Conservation (phyloP, 169 alveolate genomes). For the Cryptosporidium andersoni region DNA sequence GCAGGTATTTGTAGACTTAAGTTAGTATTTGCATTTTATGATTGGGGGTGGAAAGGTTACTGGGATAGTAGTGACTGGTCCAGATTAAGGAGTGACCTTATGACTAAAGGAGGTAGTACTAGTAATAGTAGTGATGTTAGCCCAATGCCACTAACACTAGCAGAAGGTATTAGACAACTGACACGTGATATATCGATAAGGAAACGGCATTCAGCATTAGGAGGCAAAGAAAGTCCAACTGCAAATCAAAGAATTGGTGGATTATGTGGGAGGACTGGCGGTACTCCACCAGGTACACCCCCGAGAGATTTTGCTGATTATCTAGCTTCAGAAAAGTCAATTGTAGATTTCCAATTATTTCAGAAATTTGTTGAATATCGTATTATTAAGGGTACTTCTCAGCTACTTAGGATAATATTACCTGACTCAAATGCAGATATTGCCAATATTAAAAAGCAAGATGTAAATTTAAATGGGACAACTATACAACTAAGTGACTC, state of each 20-base stretch:
- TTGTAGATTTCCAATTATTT: slow-evolving; percentile 48
- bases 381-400: slow-evolving; percentile 55
- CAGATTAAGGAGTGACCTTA: slow-evolving; percentile 50
- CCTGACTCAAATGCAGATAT: neutral
- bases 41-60: slow-evolving; percentile 72
- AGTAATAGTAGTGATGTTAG: neutral
- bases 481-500: slow-evolving; percentile 10
- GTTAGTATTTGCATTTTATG: slow-evolving; percentile 62
- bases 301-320: neutral
- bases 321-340: slow-evolving; percentile 1
- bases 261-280: neutral
- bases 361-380: slow-evolving; percentile 50
- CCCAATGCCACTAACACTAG: slow-evolving; percentile 48
- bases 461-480: slow-evolving; percentile 22
- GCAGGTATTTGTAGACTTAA: slow-evolving; percentile 66
- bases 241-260: too few species aligned
- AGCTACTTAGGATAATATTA: slow-evolving; percentile 19
- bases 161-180: slow-evolving; percentile 47
- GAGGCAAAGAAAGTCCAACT: too few species aligned
- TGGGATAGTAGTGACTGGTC: slow-evolving; percentile 45
- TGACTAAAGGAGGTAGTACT: neutral
- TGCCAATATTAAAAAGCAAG: slow-evolving; percentile 15
- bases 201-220: neutral
- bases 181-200: slow-evolving; percentile 28
- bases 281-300: neutral